Base-by-base conservation (phyloP, 768 basidiomycete genomes). In the Tephrocybe sp. region DNA sequence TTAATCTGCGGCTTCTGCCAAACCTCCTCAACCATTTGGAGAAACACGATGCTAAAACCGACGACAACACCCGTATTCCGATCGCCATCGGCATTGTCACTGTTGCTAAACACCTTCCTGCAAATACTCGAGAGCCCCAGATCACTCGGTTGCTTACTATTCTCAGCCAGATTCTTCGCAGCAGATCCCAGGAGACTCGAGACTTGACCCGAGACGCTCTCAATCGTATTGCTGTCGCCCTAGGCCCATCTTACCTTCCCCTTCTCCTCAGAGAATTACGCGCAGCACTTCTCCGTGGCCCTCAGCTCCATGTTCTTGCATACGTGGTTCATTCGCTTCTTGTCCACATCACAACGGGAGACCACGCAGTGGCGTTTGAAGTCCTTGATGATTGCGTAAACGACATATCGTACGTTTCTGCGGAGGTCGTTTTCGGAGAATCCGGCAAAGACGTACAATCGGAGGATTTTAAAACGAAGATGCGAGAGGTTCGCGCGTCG, bases 401-500 rank as follows among this genome's bases (percentile, higher is more conserved):
- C 37, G 88, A 92, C 56, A 75, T 94, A 7, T 86, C 89, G 0
- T 81, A 88, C 60, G 70, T 98, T 47, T 86, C 89, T 13, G 84
- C 86, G 0, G 93, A 92, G 61, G 96, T 98, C 44, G 80, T 98
- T 44, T 98, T 98, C 57, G 96, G 96, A 22, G 85, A 94, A 63
- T 94, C 95, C 1, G 90, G 89, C 12, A 90, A 89, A 65, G 92
- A 98, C 59, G 85, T 89, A 0, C 82, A 85, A 49, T 76, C 86
- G 3, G 92, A 94, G 58, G 95, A 87, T 21, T 98, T 96, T 82
- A 92, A 86, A 71, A 94, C 93, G 15, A 94, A 90, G 67, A 89
- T 93, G 83, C 80, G 89, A 18, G 96, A 99, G 70, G 96, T 95
- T 24, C 79, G 84, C 26, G 79, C 83, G 9, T 92, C 92, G 21